Conservation (phyloP, 1,139 yeast genomes). For the Nakaseomyces kungkrabaensis region DNA sequence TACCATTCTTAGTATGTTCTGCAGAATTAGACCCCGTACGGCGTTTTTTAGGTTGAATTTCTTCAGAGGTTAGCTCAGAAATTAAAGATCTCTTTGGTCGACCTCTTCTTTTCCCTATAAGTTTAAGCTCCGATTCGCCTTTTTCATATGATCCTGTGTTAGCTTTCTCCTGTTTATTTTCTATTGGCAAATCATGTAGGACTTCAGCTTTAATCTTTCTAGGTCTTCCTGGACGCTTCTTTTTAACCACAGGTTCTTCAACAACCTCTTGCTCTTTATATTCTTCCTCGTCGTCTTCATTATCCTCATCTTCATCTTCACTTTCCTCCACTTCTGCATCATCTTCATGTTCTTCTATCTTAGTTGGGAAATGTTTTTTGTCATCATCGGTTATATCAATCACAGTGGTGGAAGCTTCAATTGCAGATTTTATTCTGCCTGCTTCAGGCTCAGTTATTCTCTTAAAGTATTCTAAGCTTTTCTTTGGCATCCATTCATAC, state of each 20-base stretch:
- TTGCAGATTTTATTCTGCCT: background rate
- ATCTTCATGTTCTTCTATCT: background rate
- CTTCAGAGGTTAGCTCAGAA: background rate
- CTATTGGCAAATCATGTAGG: slow-evolving; percentile 2
- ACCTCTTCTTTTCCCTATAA: slow-evolving; percentile 9
- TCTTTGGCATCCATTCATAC: slow-evolving; percentile 3
- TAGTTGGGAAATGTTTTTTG: no score
- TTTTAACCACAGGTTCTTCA: background rate
- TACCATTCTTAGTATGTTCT: background rate
- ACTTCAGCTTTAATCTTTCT: background rate
- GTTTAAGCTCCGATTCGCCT: background rate
- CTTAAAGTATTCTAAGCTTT: slow-evolving; percentile 1
- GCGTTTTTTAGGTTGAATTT: background rate
- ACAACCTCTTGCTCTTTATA: background rate
- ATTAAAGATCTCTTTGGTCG: slow-evolving; percentile 11
- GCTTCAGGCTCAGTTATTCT: background rate
- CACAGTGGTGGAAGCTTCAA: background rate
- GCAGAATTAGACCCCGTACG: background rate
- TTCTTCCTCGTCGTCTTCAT: no score
- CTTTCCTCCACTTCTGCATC: background rate
- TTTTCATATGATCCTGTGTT: background rate
- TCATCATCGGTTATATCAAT: background rate
- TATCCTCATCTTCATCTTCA: no score
- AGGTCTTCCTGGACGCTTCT: background rate
- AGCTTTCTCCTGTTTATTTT: background rate